Evolutionary conservation across 345 rosid genomes (phyloP), one percentile per base, ranked within the genome.

Genomic region (Ceriops tagal): DNA sequence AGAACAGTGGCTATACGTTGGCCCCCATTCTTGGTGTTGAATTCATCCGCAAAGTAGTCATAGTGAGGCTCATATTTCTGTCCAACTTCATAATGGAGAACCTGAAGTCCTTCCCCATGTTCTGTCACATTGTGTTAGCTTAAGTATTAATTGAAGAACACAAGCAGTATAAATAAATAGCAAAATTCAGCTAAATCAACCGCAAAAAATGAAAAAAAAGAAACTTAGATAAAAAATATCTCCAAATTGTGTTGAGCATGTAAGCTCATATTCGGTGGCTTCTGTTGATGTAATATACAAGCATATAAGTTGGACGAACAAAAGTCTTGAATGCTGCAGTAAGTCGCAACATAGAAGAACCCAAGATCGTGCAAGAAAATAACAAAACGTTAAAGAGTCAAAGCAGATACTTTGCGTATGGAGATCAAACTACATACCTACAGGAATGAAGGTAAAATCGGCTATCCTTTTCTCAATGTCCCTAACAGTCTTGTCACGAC

Each of bases 1-100:
- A 95, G 97, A 72, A 95, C 74, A 10, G 99, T 95, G 76, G 98
- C 98, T 71, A 89, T 83, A 61, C 99, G 89, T 73, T 95, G 99
- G 20, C 99, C 99, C 7, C 99, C 99, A 62, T 95, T 95, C 83
- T 52, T 80, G 61, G 96, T 89, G 77, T 89, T 95, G 79, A 68
- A 90, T 66, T 90, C 91, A 70, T 95, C 99, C 76, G 66, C 77
- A 69, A 92, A 95, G 85, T 92, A 95, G 79, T 95, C 99, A 71
- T 65, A 90, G 71, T 95, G 99, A 79, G 97, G 98, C 78, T 90
- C 97, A 61, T 90, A 92, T 77, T 92, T 90, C 58, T 92, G 98
- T 66, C 99, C 99, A 58, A 79, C 91, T 80, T 95, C 98, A 67
- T 92, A 92, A 62, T 95, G 99, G 64, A 95, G 96, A 55, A 95